These are phyloP conservation scores for Erythrophleum ivorense DNA, from an alignment of 331 rosid genomes.

Conservation along the genomic window DNA sequence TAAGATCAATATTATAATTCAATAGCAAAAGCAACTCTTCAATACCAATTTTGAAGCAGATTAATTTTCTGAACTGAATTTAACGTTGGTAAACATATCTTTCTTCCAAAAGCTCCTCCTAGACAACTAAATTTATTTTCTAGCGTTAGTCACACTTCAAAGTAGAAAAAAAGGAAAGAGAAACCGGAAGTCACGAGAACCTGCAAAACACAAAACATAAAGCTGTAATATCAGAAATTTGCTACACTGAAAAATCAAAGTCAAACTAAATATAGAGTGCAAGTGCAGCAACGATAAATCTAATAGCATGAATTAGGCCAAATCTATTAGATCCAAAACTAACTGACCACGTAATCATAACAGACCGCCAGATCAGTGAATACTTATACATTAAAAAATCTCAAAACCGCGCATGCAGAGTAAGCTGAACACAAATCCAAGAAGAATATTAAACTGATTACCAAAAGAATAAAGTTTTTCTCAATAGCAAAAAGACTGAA, in stretches of 20 bases:
- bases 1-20: constrained; percentile 35
- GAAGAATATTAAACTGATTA: constrained; percentile 1
- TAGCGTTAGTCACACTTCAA: not conserved
- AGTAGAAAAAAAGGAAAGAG: not conserved
- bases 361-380: constrained; percentile 20
- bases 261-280: not conserved
- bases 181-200: not conserved
- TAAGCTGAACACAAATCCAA: not conserved
- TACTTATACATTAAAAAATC: not conserved
- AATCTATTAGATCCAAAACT: constrained; percentile 38
- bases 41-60: constrained; percentile 22
- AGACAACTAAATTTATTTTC: not conserved
- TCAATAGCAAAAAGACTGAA: not conserved
- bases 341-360: constrained; percentile 8
- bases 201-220: constrained; percentile 23
- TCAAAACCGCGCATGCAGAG: not conserved
- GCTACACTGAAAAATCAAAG: not conserved
- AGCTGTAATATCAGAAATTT: not conserved
- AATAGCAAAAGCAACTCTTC: constrained; percentile 48
- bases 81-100: not conserved
- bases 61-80: constrained; percentile 6
- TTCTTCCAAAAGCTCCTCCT: not conserved
- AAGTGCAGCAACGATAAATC: not conserved
- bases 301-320: not conserved
- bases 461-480: constrained; percentile 20